These are phyloP conservation scores for Datura wrightii DNA, from an alignment of 257 asterid species.

Conservation along the genomic window DNA sequence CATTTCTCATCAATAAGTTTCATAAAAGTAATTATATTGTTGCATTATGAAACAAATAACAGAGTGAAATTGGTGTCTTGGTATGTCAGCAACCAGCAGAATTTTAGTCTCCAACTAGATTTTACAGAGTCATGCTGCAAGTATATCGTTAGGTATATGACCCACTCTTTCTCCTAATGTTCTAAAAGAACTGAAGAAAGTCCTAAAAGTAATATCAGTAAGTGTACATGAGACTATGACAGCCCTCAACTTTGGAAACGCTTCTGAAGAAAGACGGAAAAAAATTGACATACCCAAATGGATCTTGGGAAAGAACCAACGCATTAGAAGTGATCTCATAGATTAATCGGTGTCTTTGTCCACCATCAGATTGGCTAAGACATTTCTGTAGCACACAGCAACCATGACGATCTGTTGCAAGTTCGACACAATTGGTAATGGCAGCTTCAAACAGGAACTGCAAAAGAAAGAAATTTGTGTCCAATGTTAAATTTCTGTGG, in stretches of 20 bases:
- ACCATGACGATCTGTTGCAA: constrained; percentile 94
- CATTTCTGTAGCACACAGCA: constrained; percentile 96
- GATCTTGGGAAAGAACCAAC: constrained; percentile 88
- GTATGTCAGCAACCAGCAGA: too few relatives aligned
- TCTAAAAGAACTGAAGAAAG: background rate
- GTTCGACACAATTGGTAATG: constrained; percentile 81
- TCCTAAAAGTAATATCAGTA: background rate
- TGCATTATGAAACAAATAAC: background rate
- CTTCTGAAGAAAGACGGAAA: background rate
- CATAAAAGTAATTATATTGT: background rate
- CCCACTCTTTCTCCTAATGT: background rate
- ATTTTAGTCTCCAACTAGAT: background rate
- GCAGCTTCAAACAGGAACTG: constrained; percentile 93
- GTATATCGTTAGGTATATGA: background rate
- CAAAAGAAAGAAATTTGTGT: constrained; percentile 33
- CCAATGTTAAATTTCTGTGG: background rate
- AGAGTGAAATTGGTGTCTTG: too few relatives aligned
- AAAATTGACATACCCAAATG: constrained; percentile 71
- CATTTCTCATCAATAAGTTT: background rate
- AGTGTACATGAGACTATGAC: background rate
- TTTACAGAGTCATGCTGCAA: background rate
- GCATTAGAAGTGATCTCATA: constrained; percentile 76
- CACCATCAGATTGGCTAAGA: constrained; percentile 76
- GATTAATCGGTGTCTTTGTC: constrained; percentile 64
- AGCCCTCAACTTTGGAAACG: background rate